phyloP scores from a whole-genome alignment of 1,284 basidiomycete genomes.

The Clitocybe nebularis region DNA sequence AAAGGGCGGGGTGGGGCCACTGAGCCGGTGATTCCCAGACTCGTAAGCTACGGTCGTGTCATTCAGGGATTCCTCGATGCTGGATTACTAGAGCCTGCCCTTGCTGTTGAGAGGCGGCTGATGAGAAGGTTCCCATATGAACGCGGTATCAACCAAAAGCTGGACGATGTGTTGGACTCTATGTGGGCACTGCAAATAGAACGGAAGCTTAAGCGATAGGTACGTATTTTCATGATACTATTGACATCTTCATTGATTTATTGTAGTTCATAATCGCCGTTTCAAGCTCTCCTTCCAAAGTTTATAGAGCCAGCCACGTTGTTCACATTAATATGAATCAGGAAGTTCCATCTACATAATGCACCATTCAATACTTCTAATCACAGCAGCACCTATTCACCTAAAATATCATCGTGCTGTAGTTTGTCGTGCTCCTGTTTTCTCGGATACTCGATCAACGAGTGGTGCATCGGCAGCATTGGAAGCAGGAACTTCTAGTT shows the following conservation, averaged over 20 bases:
- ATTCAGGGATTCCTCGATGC: slow-evolving; percentile 13
- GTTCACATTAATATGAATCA: neutral
- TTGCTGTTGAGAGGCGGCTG: slow-evolving; percentile 14
- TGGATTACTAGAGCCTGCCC: slow-evolving; percentile 11
- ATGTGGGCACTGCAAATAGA: neutral
- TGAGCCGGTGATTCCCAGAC: neutral
- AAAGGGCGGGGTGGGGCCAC: slow-evolving; percentile 3
- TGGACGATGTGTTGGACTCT: slow-evolving; percentile 4
- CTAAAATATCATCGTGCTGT: slow-evolving; percentile 38
- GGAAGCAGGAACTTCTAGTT: slow-evolving; percentile 67
- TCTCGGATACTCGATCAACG: slow-evolving; percentile 58
- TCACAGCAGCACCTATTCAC: neutral
- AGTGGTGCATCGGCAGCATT: slow-evolving; percentile 65
- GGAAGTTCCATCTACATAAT: neutral
- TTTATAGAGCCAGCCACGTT: neutral
- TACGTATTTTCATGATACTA: neutral
- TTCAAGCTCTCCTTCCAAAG: neutral
- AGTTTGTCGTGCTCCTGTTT: slow-evolving; percentile 49
- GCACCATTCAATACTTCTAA: neutral
- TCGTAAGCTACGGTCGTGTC: slow-evolving; percentile 10
- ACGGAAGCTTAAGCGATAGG: neutral
- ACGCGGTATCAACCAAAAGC: slow-evolving; percentile 4
- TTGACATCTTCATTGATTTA: no score
- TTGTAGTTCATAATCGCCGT: neutral
- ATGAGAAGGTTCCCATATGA: slow-evolving; percentile 2